Evolutionary conservation across 169 alveolate species (phyloP).

Genomic region (Plasmodium falciparum): DNA sequence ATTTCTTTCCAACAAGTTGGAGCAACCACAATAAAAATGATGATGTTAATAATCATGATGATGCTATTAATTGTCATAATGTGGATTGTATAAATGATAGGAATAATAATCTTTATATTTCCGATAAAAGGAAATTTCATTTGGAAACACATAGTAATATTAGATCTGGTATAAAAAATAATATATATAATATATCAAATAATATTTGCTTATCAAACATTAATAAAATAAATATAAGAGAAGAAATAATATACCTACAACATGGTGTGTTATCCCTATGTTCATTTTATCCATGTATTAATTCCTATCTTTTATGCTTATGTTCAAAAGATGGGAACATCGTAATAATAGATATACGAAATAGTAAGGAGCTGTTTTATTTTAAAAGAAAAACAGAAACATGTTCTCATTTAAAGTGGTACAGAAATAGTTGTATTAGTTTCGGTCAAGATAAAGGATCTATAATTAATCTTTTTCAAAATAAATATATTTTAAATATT

Average conservation of each 20-base stretch:
- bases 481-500: slow-evolving; percentile 61
- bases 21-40: not conserved
- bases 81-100: not conserved
- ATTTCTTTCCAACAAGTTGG: slow-evolving; percentile 1
- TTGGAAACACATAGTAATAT: not conserved
- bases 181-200: no score
- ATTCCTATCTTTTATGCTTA: slow-evolving; percentile 37
- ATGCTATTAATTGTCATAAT: not conserved
- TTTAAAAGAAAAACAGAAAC: slow-evolving; percentile 66
- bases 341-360: slow-evolving; percentile 51
- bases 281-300: slow-evolving; percentile 62
- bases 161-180: not conserved
- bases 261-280: slow-evolving; percentile 63
- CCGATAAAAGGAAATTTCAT: not conserved
- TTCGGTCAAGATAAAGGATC: slow-evolving; percentile 75
- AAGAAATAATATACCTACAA: slow-evolving; percentile 21
- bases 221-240: slow-evolving; percentile 4
- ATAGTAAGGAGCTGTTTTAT: slow-evolving; percentile 49
- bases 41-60: not conserved
- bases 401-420: slow-evolving; percentile 48
- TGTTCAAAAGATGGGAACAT: slow-evolving; percentile 59
- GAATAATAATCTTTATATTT: not conserved
- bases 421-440: slow-evolving; percentile 31
- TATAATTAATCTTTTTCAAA: slow-evolving; percentile 48
- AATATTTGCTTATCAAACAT: not conserved